Conservation (phyloP, 805 yeast genomes). For the Zygosaccharomyces gambellarensis region DNA sequence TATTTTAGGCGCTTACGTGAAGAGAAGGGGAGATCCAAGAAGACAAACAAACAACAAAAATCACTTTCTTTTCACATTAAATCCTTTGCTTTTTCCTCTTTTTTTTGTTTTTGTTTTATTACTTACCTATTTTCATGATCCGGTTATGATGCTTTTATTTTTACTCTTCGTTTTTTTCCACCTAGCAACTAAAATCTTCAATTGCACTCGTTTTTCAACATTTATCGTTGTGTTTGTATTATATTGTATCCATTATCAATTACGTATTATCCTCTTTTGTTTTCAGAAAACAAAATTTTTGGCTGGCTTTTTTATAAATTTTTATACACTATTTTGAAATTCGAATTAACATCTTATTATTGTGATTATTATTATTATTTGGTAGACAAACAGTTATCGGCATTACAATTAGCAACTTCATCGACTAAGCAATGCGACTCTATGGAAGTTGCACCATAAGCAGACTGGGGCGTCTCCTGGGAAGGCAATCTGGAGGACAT, state of each 20-base stretch:
- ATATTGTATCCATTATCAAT: not conserved
- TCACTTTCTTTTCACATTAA: not conserved
- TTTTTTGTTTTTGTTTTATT: not conserved
- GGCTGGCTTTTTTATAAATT: not conserved
- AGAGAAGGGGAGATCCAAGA: too few relatives aligned
- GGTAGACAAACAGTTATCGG: conserved; percentile 39
- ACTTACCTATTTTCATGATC: not conserved
- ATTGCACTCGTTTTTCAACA: not conserved
- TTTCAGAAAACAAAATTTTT: not conserved
- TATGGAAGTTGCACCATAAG: conserved; percentile 34
- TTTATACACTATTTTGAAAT: not conserved
- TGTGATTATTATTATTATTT: conserved; percentile 2
- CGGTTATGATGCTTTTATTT: not conserved
- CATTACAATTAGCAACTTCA: conserved; percentile 48
- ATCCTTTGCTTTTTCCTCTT: not conserved
- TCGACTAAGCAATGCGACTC: conserved; percentile 46
- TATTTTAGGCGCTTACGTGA: not conserved
- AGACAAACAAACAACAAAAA: too few relatives aligned
- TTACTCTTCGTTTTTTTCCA: not conserved
- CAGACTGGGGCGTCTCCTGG: conserved; percentile 18
- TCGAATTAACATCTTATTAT: not conserved
- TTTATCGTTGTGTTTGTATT: not conserved
- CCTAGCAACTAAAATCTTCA: not conserved
- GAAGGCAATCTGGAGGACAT: conserved; percentile 14
- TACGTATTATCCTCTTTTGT: not conserved